These are phyloP conservation scores for Ilex aquifolium DNA, from an alignment of 257 asterid genomes.

Conservation along the genomic window DNA sequence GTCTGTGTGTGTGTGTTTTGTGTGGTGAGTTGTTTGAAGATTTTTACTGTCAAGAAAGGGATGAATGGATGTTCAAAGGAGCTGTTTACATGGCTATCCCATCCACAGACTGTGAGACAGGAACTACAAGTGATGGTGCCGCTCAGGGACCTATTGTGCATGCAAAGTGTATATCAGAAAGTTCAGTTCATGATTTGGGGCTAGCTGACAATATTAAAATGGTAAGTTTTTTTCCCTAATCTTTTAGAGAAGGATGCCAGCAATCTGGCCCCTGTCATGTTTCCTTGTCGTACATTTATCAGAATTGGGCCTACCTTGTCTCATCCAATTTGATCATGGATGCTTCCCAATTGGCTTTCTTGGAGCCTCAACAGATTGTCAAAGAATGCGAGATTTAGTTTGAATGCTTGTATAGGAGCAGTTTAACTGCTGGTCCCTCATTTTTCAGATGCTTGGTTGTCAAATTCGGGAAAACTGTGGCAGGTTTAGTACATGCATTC, in stretches of 20 bases:
- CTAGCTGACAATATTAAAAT: conserved; percentile 32
- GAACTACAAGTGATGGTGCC: conserved; percentile 19
- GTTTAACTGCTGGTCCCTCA: too few species aligned
- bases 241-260: neutral
- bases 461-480: too few species aligned
- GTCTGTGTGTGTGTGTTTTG: conserved; percentile 70
- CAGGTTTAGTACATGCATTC: too few species aligned
- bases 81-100: conserved; percentile 51
- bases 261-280: neutral
- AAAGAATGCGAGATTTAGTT: too few species aligned
- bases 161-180: conserved; percentile 53
- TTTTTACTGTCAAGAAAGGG: conserved; percentile 45
- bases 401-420: too few species aligned
- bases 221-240: conserved; percentile 30
- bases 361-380: too few species aligned
- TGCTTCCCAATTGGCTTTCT: too few species aligned
- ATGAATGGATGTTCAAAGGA: conserved; percentile 81
- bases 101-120: conserved; percentile 18
- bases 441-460: too few species aligned
- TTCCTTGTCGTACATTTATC: neutral
- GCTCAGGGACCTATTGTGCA: conserved; percentile 55
- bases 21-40: conserved; percentile 87
- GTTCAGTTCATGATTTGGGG: conserved; percentile 34
- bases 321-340: neutral
- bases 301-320: neutral